Conservation (phyloP, 805 yeast species). For the Nakazawaea ernobii region DNA sequence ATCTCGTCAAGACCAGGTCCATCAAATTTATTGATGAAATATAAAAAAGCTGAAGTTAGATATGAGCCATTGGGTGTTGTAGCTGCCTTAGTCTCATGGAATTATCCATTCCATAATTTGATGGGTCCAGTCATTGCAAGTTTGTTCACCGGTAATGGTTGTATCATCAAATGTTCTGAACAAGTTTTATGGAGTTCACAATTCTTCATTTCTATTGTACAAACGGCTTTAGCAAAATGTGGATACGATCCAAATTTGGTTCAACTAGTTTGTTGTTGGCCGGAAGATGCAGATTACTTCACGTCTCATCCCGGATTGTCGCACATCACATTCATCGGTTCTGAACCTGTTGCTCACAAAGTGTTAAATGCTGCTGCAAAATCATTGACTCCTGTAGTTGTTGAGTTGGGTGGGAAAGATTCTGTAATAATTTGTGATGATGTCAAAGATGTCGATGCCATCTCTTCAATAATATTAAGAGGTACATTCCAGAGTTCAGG, state of each 20-base stretch:
- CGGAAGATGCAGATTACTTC: slow-evolving; percentile 80
- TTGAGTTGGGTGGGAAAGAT: slow-evolving; percentile 96
- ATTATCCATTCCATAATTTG: slow-evolving; percentile 92
- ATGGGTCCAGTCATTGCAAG: slow-evolving; percentile 91
- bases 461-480: slow-evolving; percentile 81
- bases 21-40: slow-evolving; percentile 74
- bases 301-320: slow-evolving; percentile 77
- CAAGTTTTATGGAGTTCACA: slow-evolving; percentile 93
- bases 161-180: slow-evolving; percentile 91
- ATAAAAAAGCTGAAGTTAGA: slow-evolving; percentile 89
- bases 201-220: slow-evolving; percentile 68
- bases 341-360: slow-evolving; percentile 88
- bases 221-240: slow-evolving; percentile 64
- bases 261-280: slow-evolving; percentile 85
- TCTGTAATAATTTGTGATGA: slow-evolving; percentile 85
- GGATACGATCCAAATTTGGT: slow-evolving; percentile 78
- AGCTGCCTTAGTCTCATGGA: slow-evolving; percentile 92
- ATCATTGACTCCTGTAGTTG: slow-evolving; percentile 89
- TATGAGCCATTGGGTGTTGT: slow-evolving; percentile 92
- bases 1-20: slow-evolving; percentile 84
- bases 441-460: slow-evolving; percentile 45
- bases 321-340: slow-evolving; percentile 94
- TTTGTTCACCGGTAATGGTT: slow-evolving; percentile 85
- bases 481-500: slow-evolving; percentile 98
- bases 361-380: slow-evolving; percentile 80